These are phyloP conservation scores for Ustilago cynodontis DNA, from an alignment of 1,284 basidiomycete species.

Conservation along the genomic window DNA sequence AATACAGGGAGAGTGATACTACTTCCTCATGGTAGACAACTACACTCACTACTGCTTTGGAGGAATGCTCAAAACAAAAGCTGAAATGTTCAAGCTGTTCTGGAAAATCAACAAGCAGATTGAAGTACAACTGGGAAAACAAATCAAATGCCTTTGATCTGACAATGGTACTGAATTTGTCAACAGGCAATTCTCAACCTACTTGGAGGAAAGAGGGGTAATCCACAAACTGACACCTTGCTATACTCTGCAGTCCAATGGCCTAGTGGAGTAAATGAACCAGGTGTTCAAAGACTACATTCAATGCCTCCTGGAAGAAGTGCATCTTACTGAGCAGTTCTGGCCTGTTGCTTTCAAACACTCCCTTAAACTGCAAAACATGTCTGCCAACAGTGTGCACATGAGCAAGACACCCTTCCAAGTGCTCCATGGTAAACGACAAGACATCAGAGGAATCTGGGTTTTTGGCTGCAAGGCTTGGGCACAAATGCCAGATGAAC, in stretches of 20 bases:
- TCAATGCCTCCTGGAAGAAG: neutral
- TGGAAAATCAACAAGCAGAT: neutral
- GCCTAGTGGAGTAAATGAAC: constrained; percentile 1
- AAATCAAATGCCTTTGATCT: neutral
- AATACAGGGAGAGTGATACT: neutral
- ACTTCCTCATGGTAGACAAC: neutral
- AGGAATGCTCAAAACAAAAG: neutral
- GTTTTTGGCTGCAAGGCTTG: constrained; percentile 3
- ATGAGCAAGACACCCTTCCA: neutral
- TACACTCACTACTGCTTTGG: neutral
- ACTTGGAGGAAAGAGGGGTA: neutral
- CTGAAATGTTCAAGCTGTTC: neutral
- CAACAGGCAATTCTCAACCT: neutral
- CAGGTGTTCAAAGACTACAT: constrained; percentile 2
- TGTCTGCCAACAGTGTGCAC: constrained; percentile 3
- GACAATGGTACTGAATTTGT: neutral
- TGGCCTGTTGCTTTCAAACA: neutral
- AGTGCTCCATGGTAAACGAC: neutral
- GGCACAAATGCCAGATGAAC: neutral
- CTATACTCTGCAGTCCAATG: neutral
- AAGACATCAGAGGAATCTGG: neutral
- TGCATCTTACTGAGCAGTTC: neutral
- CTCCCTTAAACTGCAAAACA: neutral
- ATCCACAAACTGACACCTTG: neutral
- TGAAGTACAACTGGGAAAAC: neutral